Conservation (phyloP, 2,329 filamentous ascomycete genomes). For the Sphaerostilbella broomeana region DNA sequence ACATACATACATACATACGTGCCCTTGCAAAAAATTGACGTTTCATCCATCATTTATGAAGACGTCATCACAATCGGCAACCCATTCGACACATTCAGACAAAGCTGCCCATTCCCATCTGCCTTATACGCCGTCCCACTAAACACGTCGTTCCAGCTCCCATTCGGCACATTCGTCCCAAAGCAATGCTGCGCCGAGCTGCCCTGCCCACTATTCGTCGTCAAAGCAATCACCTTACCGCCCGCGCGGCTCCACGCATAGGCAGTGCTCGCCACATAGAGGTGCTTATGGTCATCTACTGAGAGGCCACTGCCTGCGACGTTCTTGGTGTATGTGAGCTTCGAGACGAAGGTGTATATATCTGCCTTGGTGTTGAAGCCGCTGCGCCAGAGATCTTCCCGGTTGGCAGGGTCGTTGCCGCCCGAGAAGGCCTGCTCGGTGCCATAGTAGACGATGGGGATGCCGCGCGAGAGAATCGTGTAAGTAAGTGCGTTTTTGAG, state of each 20-base stretch:
- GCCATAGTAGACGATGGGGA: conserved; percentile 60
- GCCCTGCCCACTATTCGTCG: conserved; percentile 36
- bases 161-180: conserved; percentile 31
- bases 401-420: conserved; percentile 42
- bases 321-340: conserved; percentile 40
- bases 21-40: neutral
- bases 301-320: conserved; percentile 38
- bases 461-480: conserved; percentile 54
- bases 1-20: neutral
- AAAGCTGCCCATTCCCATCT: conserved; percentile 35
- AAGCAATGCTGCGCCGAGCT: conserved; percentile 36
- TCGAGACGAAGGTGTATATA: conserved; percentile 39
- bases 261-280: conserved; percentile 34
- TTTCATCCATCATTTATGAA: neutral
- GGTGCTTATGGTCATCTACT: conserved; percentile 36
- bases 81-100: conserved; percentile 34
- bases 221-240: conserved; percentile 39
- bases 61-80: conserved; percentile 35
- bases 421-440: conserved; percentile 55
- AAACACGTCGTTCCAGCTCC: conserved; percentile 35
- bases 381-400: conserved; percentile 54
- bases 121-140: conserved; percentile 29
- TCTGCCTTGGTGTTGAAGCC: conserved; percentile 39
- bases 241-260: conserved; percentile 41
- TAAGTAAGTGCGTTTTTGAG: conserved; percentile 57